Percentiles rank a stretch among this genome's conserved stretches.
Evolutionary conservation across 108 stramenopile genomes (phyloP).

Genomic region (Nitzschia sp.): DNA sequence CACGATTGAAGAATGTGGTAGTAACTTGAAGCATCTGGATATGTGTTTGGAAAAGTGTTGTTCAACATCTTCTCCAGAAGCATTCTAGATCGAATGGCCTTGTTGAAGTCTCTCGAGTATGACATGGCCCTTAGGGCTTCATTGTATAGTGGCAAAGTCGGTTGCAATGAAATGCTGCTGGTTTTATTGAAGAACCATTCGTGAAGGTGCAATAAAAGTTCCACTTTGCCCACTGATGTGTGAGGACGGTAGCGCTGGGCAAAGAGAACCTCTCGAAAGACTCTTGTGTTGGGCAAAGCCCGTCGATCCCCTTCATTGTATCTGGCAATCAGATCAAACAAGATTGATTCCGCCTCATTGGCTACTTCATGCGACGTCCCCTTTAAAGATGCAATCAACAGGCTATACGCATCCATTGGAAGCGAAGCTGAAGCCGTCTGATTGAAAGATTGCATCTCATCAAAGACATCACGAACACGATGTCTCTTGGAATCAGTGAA

Average conservation of each 20-base stretch:
- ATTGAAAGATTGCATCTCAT: conserved; percentile 42
- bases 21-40: background rate
- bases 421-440: conserved; percentile 1
- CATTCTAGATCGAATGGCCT: conserved; percentile 47
- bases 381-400: conserved; percentile 26
- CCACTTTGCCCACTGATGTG: conserved; percentile 34
- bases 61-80: conserved; percentile 19
- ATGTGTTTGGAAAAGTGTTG: too few species aligned
- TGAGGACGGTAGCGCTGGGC: conserved; percentile 9
- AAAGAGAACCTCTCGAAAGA: conserved; percentile 30
- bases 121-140: conserved; percentile 50
- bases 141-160: conserved; percentile 34
- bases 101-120: conserved; percentile 46
- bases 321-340: conserved; percentile 52
- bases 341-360: conserved; percentile 36
- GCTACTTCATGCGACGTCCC: conserved; percentile 12
- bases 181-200: conserved; percentile 20
- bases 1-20: background rate
- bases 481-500: conserved; percentile 4
- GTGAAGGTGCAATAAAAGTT: conserved; percentile 39
- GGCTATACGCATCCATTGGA: conserved; percentile 37
- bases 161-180: conserved; percentile 29
- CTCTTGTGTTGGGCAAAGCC: conserved; percentile 48
- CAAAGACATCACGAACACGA: conserved; percentile 22
- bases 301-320: conserved; percentile 47